Evolutionary conservation across 441 rosid genomes (phyloP), one percentile per base, ranked within the genome.

Genomic region (Hura crepitans): DNA sequence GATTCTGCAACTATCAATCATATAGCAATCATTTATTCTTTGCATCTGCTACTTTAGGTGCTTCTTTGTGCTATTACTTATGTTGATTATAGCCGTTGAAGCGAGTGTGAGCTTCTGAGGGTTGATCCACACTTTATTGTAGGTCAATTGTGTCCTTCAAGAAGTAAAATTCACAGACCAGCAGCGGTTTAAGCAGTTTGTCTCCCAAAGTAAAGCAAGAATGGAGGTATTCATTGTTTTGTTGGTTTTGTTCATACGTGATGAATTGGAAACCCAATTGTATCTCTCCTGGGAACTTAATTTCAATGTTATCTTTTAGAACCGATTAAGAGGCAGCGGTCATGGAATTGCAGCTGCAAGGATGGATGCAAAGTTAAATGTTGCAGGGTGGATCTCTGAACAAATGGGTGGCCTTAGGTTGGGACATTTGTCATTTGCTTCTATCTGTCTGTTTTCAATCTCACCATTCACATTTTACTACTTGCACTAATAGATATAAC

Each of bases 321-420:
- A 87, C 81, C 97, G 85, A 47, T 69, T 94, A 79, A 84, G 97
- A 77, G 97, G 97, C 73, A 80, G 96, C 77, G 99, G 99, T 72
- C 97, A 95, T 57, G 92, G 87, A 75, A 82, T 95, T 77, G 95
- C 97, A 49, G 89, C 92, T 14, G 82, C 93, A 20, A 86, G 99
- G 81, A 86, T 95, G 97, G 97, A 90, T 81, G 97, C 97, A 50
- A 92, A 89, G 89, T 79, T 92, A 69, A 95, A 82, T 72, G 80
- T 79, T 77, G 87, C 97, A 5, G 99, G 97, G 71, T 92, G 97
- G 97, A 80, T 95, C 70, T 89, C 97, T 78, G 99, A 95, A 74
- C 99, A 92, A 87, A 95, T 95, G 97, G 88, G 92, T 78, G 97
- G 99, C 80, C 76, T 92, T 81, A 94, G 98, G 97, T 93, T 63